Evolutionary conservation across 768 basidiomycete genomes (phyloP), one percentile per base, ranked within the genome.

Genomic region (Amanita phalloides): DNA sequence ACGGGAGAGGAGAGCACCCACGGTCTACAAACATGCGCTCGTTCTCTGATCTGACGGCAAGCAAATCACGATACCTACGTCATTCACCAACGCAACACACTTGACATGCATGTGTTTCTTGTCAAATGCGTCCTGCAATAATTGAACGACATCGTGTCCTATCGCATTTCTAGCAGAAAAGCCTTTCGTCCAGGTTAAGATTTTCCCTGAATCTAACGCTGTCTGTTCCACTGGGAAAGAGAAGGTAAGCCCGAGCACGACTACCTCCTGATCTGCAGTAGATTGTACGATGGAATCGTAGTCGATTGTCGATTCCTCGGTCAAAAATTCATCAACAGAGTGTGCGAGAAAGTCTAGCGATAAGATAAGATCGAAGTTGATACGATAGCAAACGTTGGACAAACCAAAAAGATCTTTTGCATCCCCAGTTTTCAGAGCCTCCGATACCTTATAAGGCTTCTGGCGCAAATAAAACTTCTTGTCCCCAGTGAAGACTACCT

Each of bases 141-240:
- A 74, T 59, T 82, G 77, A 37, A 96, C 91, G 26, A 96, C 81
- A 61, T 97, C 94, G 59, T 91, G 74, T 38, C 92, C 91, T 45
- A 91, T 67, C 0, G 92, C 92, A 60, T 92, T 89, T 64, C 82
- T 90, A 11, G 90, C 91, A n/a, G 85, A 67, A 66, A 96, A 97
- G 3, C 94, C 96, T 67, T 97, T 95, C 3, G 90, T 97, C 90
- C 90, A 93, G 0, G 89, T 95, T 33, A 98, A 72, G 55, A 99
- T 85, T 54, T 82, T 89, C 1, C 96, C 96, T 21, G 82, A 81
- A 59, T 85, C 85, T 21, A 98, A 76, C 0, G 96, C 93, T 0
- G 90, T 92, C 64, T 99, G 96, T 60, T 96, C 91, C 26, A 98
- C 96, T 1, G 96, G 96, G 72, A 97, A 96, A 26, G 90, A 93